These are phyloP conservation scores for Tuctoria greenei DNA, from an alignment of 176 grass and related monocot genomes.

Conservation along the genomic window DNA sequence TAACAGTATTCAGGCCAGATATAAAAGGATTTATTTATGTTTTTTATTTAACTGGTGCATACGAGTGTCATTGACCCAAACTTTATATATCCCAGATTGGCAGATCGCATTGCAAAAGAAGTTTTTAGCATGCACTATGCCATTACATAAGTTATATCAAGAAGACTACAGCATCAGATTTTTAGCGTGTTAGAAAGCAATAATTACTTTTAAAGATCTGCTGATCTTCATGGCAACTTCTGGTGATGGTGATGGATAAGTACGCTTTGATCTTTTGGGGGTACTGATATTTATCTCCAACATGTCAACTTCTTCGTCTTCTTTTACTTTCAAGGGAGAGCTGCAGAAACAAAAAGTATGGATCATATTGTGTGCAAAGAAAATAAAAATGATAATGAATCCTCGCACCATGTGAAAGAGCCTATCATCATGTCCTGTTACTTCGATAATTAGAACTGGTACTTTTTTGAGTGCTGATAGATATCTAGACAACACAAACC, in stretches of 20 bases:
- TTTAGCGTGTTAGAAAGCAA: constrained; percentile 9
- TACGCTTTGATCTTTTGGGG: constrained; percentile 62
- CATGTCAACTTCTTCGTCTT: constrained; percentile 92
- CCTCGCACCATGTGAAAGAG: background rate
- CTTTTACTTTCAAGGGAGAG: constrained; percentile 87
- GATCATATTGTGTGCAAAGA: background rate
- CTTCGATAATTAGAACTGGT: background rate
- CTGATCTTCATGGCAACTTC: constrained; percentile 96
- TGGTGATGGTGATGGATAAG: constrained; percentile 72
- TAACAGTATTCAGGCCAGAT: background rate
- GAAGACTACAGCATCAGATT: constrained; percentile 9
- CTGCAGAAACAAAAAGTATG: constrained; percentile 40
- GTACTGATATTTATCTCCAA: constrained; percentile 76
- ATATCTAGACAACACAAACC: constrained; percentile 16
- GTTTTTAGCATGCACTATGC: background rate
- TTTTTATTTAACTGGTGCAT: background rate
- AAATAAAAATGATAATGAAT: constrained; percentile 3
- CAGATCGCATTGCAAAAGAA: background rate
- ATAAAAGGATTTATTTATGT: background rate
- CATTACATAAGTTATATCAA: background rate
- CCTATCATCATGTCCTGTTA: background rate
- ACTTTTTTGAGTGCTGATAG: constrained; percentile 1
- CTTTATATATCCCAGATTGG: background rate
- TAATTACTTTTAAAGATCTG: constrained; percentile 69
- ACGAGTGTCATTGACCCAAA: background rate